phyloP scores from a whole-genome alignment of 139 green algal genomes.

The Chlorella sp. region DNA sequence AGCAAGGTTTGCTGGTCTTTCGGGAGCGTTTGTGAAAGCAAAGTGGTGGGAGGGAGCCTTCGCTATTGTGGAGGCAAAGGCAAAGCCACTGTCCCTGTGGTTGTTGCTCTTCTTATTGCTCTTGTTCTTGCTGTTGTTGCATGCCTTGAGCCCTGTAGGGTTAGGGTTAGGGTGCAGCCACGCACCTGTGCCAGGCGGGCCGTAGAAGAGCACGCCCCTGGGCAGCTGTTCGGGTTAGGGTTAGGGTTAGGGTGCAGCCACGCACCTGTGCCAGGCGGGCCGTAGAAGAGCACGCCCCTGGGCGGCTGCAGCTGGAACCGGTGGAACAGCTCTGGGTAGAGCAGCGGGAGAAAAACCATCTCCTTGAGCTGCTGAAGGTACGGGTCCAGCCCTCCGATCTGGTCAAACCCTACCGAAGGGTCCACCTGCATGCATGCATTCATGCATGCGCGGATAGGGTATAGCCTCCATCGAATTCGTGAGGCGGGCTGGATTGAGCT shows the following conservation, averaged over 20 bases:
- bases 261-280: conserved; percentile 78
- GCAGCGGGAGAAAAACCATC: conserved; percentile 94
- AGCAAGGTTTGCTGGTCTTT: no score
- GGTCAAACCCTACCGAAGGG: conserved; percentile 76
- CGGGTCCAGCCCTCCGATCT: conserved; percentile 79
- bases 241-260: not conserved
- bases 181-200: conserved; percentile 78
- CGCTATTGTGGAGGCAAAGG: no score
- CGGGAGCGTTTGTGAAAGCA: no score
- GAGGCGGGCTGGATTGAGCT: not conserved
- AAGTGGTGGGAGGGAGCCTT: no score
- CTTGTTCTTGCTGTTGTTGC: no score
- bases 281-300: conserved; percentile 88
- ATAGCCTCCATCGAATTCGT: no score
- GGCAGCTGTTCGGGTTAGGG: no score
- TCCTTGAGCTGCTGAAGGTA: conserved; percentile 90
- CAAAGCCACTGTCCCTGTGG: no score
- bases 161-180: not conserved
- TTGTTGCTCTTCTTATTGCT: no score
- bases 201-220: conserved; percentile 88
- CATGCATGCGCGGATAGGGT: no score
- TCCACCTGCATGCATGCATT: conserved; percentile 64
- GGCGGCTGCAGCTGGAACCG: conserved; percentile 80
- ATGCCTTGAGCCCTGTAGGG: no score
- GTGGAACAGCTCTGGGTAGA: conserved; percentile 92